Evolutionary conservation across 768 basidiomycete species (phyloP), one percentile per base, ranked within the genome.

Genomic region (Pulveroboletus frians): DNA sequence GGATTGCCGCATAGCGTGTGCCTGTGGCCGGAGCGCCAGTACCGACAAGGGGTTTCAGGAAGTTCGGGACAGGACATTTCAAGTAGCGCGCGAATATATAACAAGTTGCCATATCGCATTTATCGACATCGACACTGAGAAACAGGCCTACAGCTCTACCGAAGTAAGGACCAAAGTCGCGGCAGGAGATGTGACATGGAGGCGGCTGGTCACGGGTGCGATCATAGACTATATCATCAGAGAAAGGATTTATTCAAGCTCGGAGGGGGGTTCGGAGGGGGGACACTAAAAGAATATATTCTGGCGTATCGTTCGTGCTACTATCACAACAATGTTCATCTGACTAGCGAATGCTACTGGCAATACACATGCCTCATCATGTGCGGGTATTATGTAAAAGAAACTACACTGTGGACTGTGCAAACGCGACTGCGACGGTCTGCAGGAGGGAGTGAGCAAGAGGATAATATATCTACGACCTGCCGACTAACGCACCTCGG

Each of bases 401-500:
- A 42, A 32, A 32, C 49, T 52, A 67, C 35, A 58, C 52, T 8
- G 73, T 70, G 49, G 89, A 86, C 71, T 91, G 89, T 52, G 90
- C 90, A 60, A 92, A 92, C 46, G 90, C 90, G 51, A 92, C 83
- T 30, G 90, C 90, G 52, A 88, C 83, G 57, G 80, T 89, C 87
- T 91, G 23, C 38, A 32, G 10, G 35, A n/a, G 46, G 53, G 39
- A 27, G 43, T 62, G 53, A 67, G 55, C 10, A 26, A 26, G 23
- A 26, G 23, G 3, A 13, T n/a, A 11, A 29, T 64, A 48, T 30
- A 47, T 46, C 23, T 2, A 32, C 13, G 35, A 27, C 15, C 10
- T 10, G 38, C 29, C 37, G n/a, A 34, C 29, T 37, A 53, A 79
- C 81, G 62, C 67, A 85, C 88, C 74, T 95, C 92, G 47, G 92